These are phyloP conservation scores for Pugionium cornutum DNA, from an alignment of 345 rosid species.

Conservation along the genomic window DNA sequence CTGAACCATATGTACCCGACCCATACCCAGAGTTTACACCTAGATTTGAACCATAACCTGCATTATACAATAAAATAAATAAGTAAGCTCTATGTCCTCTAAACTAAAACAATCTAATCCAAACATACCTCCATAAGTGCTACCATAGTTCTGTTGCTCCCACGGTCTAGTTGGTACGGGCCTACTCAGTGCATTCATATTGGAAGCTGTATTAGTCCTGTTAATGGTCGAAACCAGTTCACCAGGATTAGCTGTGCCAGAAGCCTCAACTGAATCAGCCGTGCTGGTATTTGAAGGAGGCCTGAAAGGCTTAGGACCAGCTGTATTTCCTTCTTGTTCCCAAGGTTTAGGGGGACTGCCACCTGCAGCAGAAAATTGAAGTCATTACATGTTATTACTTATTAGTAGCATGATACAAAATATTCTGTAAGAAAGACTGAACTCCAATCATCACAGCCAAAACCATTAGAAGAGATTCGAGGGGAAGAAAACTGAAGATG, in stretches of 20 bases:
- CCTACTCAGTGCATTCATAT: constrained; percentile 54
- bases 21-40: constrained; percentile 66
- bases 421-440: constrained; percentile 6
- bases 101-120: constrained; percentile 5
- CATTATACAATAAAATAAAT: constrained; percentile 29
- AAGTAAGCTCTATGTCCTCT: constrained; percentile 7
- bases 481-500: not conserved
- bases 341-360: constrained; percentile 90
- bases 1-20: constrained; percentile 48
- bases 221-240: constrained; percentile 60
- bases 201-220: constrained; percentile 46
- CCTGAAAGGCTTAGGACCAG: constrained; percentile 86
- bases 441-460: not conserved
- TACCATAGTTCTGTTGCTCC: constrained; percentile 76
- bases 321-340: constrained; percentile 72
- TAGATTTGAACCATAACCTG: constrained; percentile 72
- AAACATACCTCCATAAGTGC: constrained; percentile 56
- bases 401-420: not conserved
- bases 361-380: constrained; percentile 40
- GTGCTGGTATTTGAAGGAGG: constrained; percentile 89
- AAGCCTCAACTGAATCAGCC: constrained; percentile 87
- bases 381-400: not conserved
- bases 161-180: constrained; percentile 90
- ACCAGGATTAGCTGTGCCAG: constrained; percentile 91
- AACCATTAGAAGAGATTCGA: constrained; percentile 2